Percentiles rank a stretch among this genome's conserved stretches.
phyloP scores from a whole-genome alignment of 2,329 filamentous ascomycete species.

The Tolypocladium guangdongense region DNA sequence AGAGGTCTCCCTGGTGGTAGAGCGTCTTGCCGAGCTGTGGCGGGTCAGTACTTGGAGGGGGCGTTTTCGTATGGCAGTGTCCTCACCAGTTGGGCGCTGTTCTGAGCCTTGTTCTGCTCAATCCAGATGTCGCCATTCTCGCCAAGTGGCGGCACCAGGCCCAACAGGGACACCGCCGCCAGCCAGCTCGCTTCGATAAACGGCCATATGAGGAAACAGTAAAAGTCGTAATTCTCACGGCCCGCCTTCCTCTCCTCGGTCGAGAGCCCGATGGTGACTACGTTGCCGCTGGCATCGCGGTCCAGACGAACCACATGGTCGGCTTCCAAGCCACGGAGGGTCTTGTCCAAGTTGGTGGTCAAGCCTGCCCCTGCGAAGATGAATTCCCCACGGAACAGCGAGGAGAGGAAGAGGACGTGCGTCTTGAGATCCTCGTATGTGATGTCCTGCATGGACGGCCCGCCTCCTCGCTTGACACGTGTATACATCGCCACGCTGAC shows the following conservation, averaged over 20 bases:
- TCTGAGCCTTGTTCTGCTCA: slow-evolving; percentile 64
- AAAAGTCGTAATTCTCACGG: slow-evolving; percentile 94
- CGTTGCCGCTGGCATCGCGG: slow-evolving; percentile 40
- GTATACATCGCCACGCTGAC: slow-evolving; percentile 88
- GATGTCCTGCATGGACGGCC: slow-evolving; percentile 69
- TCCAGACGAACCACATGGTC: slow-evolving; percentile 67
- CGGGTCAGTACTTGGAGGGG: neutral
- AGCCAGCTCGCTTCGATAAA: slow-evolving; percentile 95
- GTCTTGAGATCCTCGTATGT: slow-evolving; percentile 59
- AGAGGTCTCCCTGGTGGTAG: slow-evolving; percentile 93
- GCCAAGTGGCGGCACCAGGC: slow-evolving; percentile 60
- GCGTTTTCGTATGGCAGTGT: neutral
- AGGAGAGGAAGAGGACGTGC: slow-evolving; percentile 83
- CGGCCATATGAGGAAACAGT: slow-evolving; percentile 97
- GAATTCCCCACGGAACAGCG: slow-evolving; percentile 91
- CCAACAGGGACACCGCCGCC: slow-evolving; percentile 77
- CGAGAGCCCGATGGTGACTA: slow-evolving; percentile 63
- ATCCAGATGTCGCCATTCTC: slow-evolving; percentile 64
- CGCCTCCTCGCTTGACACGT: slow-evolving; percentile 82
- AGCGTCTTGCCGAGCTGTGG: slow-evolving; percentile 79
- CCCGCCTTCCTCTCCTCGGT: slow-evolving; percentile 66
- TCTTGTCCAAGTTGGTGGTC: slow-evolving; percentile 67
- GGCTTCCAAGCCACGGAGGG: slow-evolving; percentile 62
- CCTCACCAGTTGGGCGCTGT: slow-evolving; percentile 67
- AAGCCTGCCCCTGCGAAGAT: slow-evolving; percentile 89